Evolutionary conservation across 2,329 filamentous ascomycete species (phyloP).

Genomic region (Colletotrichum chlorophyti): DNA sequence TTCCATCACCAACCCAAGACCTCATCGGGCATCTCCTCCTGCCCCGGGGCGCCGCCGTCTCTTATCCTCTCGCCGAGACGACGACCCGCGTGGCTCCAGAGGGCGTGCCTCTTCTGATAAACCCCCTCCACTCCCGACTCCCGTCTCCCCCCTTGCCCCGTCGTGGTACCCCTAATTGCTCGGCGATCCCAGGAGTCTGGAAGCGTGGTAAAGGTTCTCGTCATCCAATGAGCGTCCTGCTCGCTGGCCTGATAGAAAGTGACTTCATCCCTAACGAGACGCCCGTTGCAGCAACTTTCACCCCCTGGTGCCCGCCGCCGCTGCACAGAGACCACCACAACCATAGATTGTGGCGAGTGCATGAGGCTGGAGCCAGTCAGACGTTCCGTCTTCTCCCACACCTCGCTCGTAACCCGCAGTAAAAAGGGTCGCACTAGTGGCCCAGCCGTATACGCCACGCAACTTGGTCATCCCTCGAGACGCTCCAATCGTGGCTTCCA

Average conservation of each 20-base stretch:
- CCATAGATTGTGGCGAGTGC: constrained; percentile 19
- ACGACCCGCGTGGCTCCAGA: constrained; percentile 8
- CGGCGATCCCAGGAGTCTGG: constrained; percentile 30
- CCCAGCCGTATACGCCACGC: constrained; percentile 25
- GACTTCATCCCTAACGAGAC: constrained; percentile 26
- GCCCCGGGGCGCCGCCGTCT: constrained; percentile 1
- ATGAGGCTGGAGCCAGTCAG: constrained; percentile 20
- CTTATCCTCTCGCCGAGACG: constrained; percentile 18
- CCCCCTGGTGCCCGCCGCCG: constrained; percentile 5
- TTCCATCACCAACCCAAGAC: not conserved
- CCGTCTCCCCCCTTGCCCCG: too few relatives aligned
- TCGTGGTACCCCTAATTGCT: constrained; percentile 23
- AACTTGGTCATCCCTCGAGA: not conserved
- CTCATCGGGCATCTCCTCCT: too few relatives aligned
- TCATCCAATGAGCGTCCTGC: constrained; percentile 18
- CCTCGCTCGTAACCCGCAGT: not conserved
- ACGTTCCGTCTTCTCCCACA: constrained; percentile 1
- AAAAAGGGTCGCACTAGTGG: not conserved
- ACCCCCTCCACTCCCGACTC: constrained; percentile 17
- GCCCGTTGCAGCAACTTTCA: constrained; percentile 9
- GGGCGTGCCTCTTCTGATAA: constrained; percentile 9
- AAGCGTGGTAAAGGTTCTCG: constrained; percentile 4
- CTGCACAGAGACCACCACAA: constrained; percentile 1
- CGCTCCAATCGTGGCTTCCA: too few relatives aligned
- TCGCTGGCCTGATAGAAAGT: constrained; percentile 28